Evolutionary conservation across 2,329 filamentous ascomycete genomes (phyloP).

Genomic region (Hypoxylon sp.): DNA sequence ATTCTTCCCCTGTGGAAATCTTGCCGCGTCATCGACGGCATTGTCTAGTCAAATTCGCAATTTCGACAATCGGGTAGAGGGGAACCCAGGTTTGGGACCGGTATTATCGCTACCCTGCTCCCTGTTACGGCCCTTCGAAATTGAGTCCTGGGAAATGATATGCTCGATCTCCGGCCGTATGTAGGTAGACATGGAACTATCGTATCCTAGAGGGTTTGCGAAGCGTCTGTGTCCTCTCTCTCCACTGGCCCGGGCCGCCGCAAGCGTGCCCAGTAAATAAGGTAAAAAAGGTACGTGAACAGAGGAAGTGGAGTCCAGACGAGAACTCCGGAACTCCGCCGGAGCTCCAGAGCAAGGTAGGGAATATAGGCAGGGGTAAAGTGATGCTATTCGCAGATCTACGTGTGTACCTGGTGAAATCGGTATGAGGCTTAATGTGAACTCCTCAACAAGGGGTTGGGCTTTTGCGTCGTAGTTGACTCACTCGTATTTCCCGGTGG

Average conservation of each 20-base stretch:
- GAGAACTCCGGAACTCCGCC: neutral
- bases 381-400: neutral
- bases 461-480: too few relatives aligned
- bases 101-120: too few relatives aligned
- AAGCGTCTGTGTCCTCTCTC: too few relatives aligned
- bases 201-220: neutral
- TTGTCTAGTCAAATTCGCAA: too few relatives aligned
- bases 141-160: neutral
- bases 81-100: too few relatives aligned
- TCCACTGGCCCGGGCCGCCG: constrained; percentile 4
- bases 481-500: too few relatives aligned
- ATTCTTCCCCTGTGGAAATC: too few relatives aligned
- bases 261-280: constrained; percentile 11
- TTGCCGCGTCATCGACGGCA: constrained; percentile 15
- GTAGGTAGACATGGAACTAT: neutral
- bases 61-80: too few relatives aligned
- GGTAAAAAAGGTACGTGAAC: too few relatives aligned
- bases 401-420: neutral
- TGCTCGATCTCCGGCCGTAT: neutral
- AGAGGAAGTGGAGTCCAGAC: constrained; percentile 1
- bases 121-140: neutral
- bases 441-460: too few relatives aligned
- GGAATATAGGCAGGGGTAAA: too few relatives aligned
- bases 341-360: too few relatives aligned
- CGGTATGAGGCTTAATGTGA: neutral